phyloP scores from a whole-genome alignment of 2,329 filamentous ascomycete species.

The Colletotrichum agaves region DNA sequence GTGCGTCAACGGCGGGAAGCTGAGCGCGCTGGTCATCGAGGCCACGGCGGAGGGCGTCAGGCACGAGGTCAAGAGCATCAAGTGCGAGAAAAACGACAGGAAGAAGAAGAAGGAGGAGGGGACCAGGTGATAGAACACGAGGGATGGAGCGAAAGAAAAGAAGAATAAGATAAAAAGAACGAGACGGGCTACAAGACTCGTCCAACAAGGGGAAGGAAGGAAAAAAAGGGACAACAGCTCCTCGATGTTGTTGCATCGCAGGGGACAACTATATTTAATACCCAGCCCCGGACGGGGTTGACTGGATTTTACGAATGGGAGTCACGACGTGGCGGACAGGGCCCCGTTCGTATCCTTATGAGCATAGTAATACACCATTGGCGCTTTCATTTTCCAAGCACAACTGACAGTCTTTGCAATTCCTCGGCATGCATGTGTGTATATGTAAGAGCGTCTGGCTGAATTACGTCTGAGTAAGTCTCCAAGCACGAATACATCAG shows the following conservation, averaged over 20 bases:
- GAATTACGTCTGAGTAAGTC: no score
- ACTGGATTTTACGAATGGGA: background rate
- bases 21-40: constrained; percentile 83
- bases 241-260: background rate
- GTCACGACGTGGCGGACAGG: constrained; percentile 11
- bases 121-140: background rate
- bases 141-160: background rate
- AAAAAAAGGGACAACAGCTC: background rate
- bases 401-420: no score
- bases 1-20: constrained; percentile 78
- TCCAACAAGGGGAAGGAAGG: background rate
- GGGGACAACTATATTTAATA: background rate
- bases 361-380: constrained; percentile 23
- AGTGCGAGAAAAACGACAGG: constrained; percentile 45
- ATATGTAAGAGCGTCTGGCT: no score
- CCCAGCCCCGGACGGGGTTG: background rate
- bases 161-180: background rate
- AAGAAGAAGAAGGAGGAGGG: constrained; percentile 35
- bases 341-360: constrained; percentile 19
- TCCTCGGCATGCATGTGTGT: no score
- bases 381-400: background rate
- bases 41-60: constrained; percentile 49
- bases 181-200: background rate
- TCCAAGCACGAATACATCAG: no score
- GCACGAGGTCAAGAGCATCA: constrained; percentile 54